These are phyloP conservation scores for Peronospora destructor DNA, from an alignment of 352 stramenopile species.

Conservation along the genomic window DNA sequence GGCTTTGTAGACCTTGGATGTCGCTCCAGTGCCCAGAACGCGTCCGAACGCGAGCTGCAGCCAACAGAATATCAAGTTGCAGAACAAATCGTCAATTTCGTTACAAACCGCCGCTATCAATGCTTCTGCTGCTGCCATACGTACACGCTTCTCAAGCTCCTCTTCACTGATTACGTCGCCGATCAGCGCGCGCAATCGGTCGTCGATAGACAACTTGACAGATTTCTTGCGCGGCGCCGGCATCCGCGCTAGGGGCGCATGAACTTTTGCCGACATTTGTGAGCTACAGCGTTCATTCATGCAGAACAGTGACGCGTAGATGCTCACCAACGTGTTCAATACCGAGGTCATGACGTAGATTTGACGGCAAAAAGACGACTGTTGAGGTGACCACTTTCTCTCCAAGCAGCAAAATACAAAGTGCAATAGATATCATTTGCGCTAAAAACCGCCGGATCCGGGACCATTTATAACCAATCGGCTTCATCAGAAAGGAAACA, in stretches of 20 bases:
- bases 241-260: slow-evolving; percentile 16
- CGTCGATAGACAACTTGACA: slow-evolving; percentile 44
- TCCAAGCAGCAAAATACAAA: slow-evolving; percentile 21
- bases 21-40: slow-evolving; percentile 61
- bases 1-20: slow-evolving; percentile 67
- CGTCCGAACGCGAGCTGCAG: slow-evolving; percentile 53
- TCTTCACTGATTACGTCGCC: slow-evolving; percentile 55
- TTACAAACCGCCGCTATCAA: neutral
- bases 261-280: slow-evolving; percentile 32
- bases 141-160: slow-evolving; percentile 42
- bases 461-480: slow-evolving; percentile 27
- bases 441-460: slow-evolving; percentile 12
- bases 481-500: neutral
- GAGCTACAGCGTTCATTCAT: slow-evolving; percentile 28
- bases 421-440: slow-evolving; percentile 9
- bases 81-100: slow-evolving; percentile 16
- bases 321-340: slow-evolving; percentile 23
- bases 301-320: slow-evolving; percentile 42
- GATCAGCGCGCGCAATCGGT: slow-evolving; percentile 53
- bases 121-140: slow-evolving; percentile 4
- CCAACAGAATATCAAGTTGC: slow-evolving; percentile 14
- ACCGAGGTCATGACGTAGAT: slow-evolving; percentile 15
- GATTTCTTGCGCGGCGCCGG: slow-evolving; percentile 14
- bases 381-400: neutral
- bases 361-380: neutral